Base-by-base conservation (phyloP, 345 rosid species). In the Populus ilicifolia region DNA sequence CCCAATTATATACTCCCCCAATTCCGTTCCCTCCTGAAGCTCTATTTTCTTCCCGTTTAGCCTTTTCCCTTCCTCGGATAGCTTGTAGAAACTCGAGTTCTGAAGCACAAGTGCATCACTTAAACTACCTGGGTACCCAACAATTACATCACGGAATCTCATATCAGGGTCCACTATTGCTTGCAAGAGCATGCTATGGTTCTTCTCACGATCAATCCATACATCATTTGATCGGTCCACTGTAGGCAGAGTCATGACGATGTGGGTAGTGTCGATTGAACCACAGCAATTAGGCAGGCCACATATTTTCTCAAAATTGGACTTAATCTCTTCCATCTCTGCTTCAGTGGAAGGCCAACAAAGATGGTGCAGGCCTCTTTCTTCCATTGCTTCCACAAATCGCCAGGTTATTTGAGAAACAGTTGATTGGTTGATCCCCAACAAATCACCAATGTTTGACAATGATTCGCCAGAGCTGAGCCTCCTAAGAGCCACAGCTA, bases 321-420 rank as follows among this genome's bases (percentile, higher is more conserved):
- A 86, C 83, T 88, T 90, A 0, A 88, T 69, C 14, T 74, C 87
- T 62, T 82, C 92, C 75, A 81, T 79, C 43, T 90, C 89, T 6
- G 80, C 79, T 79, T 85, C 86, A 2, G 84, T 74, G 52, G 83
- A 77, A 71, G 97, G 97, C 97, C 94, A 90, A 14, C 77, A 77
- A 84, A 92, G 88, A 83, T 90, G 94, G 46, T 76, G 86, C 29
- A 87, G 73, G 6, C 88, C 93, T 85, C 84, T 86, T 82, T 88
- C 92, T 80, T 92, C 94, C 94, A 89, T 86, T 74, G 94, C 88
- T 81, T 89, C 94, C 63, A 92, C 94, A 79, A 88, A 92, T 67
- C 94, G 85, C 93, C 93, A 90, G 73, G 94, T 92, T 83, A 90
- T 75, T 67, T 90, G 97, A 29, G 97, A 89, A 76, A 92, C 92